These are phyloP conservation scores for Microcyclospora tardicrescens DNA, from an alignment of 2,329 filamentous ascomycete genomes.

Conservation along the genomic window DNA sequence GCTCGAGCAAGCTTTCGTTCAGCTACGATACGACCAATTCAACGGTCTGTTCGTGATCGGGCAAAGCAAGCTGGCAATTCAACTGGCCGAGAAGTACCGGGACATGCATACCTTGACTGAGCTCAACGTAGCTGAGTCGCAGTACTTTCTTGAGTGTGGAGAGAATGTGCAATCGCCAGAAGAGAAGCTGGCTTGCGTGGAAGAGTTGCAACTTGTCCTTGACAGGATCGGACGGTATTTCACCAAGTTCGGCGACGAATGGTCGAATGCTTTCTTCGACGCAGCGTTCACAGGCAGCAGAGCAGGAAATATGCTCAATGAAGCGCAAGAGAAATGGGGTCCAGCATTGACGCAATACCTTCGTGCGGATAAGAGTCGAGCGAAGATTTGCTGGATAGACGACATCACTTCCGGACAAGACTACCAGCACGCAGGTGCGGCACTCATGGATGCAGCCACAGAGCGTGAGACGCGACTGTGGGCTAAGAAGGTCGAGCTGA, in stretches of 20 bases:
- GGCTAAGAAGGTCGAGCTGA: constrained; percentile 88
- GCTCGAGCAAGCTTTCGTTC: constrained; percentile 32
- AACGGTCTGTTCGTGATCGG: constrained; percentile 35
- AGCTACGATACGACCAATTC: constrained; percentile 30
- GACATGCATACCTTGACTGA: constrained; percentile 52
- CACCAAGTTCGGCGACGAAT: constrained; percentile 50
- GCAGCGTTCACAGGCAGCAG: constrained; percentile 54
- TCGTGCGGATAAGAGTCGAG: constrained; percentile 55
- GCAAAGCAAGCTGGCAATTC: constrained; percentile 44
- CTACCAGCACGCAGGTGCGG: constrained; percentile 58
- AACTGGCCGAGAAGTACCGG: constrained; percentile 47
- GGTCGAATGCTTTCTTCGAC: constrained; percentile 68
- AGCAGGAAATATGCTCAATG: constrained; percentile 48
- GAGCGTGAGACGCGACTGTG: constrained; percentile 67
- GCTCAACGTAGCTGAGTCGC: constrained; percentile 33
- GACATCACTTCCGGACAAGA: constrained; percentile 68
- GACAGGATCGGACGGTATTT: constrained; percentile 42
- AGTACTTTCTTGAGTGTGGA: constrained; percentile 25
- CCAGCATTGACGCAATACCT: constrained; percentile 67
- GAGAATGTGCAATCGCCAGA: constrained; percentile 12
- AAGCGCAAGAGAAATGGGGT: constrained; percentile 52
- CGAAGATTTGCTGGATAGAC: constrained; percentile 88
- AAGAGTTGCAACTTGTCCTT: constrained; percentile 24
- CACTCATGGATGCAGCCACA: constrained; percentile 56
- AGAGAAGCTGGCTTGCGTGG: neutral